phyloP scores from a whole-genome alignment of 495 filamentous ascomycete species.

The Bryoglossum gracile region DNA sequence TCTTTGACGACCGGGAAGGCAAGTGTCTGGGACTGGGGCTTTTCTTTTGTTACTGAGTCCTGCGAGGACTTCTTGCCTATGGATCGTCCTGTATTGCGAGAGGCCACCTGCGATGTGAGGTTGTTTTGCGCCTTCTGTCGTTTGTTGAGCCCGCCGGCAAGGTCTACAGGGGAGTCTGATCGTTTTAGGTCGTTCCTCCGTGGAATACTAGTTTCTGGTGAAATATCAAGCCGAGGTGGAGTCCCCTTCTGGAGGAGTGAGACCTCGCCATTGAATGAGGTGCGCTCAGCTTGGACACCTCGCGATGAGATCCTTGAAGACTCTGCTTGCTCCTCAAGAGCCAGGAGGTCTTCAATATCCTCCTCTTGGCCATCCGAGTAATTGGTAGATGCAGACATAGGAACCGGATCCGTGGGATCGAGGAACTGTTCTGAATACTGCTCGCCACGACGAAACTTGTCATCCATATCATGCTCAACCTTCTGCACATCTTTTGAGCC shows the following conservation, averaged over 20 bases:
- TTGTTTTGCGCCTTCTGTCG: neutral
- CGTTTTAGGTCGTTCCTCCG: conserved; percentile 1
- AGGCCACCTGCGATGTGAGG: neutral
- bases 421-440: conserved; percentile 5
- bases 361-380: neutral
- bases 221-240: no score
- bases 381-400: no score
- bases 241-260: no score
- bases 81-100: neutral
- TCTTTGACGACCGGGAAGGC: conserved; percentile 77
- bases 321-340: neutral
- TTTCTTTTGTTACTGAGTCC: conserved; percentile 1
- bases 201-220: no score
- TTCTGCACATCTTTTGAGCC: neutral
- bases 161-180: neutral
- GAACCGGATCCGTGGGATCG: conserved; percentile 1
- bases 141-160: neutral
- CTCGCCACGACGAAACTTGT: conserved; percentile 5
- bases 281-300: no score
- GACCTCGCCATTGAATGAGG: no score
- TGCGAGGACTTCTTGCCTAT: conserved; percentile 6
- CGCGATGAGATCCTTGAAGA: no score
- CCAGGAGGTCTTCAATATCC: neutral
- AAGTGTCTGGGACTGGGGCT: conserved; percentile 29
- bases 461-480: conserved; percentile 10